Conservation (phyloP, 1,139 yeast species). For the Suhomyces yuchorum region DNA sequence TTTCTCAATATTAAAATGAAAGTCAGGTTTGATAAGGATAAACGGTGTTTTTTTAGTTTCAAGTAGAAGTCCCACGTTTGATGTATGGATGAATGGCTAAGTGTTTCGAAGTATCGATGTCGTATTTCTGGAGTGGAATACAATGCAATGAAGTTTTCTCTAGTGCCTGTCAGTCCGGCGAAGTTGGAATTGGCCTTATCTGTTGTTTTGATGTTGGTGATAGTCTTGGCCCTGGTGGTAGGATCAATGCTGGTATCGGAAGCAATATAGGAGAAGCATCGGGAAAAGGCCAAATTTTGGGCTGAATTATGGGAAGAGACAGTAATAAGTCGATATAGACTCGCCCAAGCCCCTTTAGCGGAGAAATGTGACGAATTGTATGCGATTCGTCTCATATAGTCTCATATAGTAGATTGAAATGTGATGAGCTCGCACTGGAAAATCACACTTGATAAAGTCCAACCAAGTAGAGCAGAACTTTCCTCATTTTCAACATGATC, state of each 20-base stretch:
- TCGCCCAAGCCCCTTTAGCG: background rate
- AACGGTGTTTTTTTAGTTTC: constrained; percentile 4
- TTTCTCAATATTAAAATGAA: constrained; percentile 6
- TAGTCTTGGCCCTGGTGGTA: background rate
- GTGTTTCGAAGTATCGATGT: constrained; percentile 7
- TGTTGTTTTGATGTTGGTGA: background rate
- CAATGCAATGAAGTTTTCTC: constrained; percentile 2
- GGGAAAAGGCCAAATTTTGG: background rate
- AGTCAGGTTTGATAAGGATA: constrained; percentile 5
- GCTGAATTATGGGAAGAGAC: background rate
- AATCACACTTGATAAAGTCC: background rate
- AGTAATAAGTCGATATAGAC: background rate
- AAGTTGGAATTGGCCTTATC: background rate
- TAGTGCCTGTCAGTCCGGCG: background rate
- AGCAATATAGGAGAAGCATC: background rate
- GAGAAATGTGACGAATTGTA: background rate
- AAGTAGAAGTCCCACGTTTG: constrained; percentile 9
- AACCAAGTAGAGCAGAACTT: too few relatives aligned
- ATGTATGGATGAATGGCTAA: background rate
- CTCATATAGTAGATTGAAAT: background rate
- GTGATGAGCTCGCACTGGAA: constrained; percentile 3
- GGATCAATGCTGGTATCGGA: background rate
- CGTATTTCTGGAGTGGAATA: constrained; percentile 8
- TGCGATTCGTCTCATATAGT: background rate
- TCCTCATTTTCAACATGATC: constrained; percentile 2